phyloP scores from a whole-genome alignment of 352 stramenopile species.

The Phytophthora ramorum region DNA sequence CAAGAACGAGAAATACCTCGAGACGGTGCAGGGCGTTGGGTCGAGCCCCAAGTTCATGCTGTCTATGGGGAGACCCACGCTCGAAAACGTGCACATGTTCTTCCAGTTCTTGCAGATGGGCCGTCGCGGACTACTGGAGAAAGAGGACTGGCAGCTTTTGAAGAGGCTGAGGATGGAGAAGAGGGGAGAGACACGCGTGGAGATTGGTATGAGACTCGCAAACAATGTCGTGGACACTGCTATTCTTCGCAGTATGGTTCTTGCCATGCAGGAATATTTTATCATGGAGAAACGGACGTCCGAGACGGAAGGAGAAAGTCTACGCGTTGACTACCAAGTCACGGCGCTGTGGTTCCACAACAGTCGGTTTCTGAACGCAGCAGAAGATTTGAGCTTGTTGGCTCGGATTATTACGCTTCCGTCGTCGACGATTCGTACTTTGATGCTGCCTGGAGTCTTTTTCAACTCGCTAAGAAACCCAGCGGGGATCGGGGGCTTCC shows the following conservation, averaged over 20 bases:
- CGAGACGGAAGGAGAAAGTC: not conserved
- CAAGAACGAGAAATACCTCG: constrained; percentile 20
- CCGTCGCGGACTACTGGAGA: not conserved
- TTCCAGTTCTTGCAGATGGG: constrained; percentile 31
- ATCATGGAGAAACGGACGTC: not conserved
- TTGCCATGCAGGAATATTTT: constrained; percentile 13
- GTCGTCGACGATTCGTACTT: constrained; percentile 23
- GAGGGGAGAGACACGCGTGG: constrained; percentile 7
- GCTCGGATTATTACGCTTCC: constrained; percentile 26
- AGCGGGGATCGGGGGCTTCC: constrained; percentile 20
- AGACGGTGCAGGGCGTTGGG: constrained; percentile 13
- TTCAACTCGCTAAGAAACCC: constrained; percentile 24
- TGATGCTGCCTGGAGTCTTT: constrained; percentile 26
- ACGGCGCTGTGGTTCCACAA: constrained; percentile 32
- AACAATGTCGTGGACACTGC: constrained; percentile 24
- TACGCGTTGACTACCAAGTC: constrained; percentile 19
- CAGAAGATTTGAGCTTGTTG: constrained; percentile 22
- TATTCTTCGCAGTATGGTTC: constrained; percentile 21
- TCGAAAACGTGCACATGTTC: constrained; percentile 26
- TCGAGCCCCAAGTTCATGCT: constrained; percentile 15
- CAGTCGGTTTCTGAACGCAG: constrained; percentile 24
- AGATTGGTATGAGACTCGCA: constrained; percentile 23
- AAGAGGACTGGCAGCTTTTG: constrained; percentile 20
- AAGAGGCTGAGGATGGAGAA: not conserved
- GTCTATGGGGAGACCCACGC: constrained; percentile 17